Base-by-base conservation (phyloP, 106 monocot species). In the Phalaenopsis aphrodite region DNA sequence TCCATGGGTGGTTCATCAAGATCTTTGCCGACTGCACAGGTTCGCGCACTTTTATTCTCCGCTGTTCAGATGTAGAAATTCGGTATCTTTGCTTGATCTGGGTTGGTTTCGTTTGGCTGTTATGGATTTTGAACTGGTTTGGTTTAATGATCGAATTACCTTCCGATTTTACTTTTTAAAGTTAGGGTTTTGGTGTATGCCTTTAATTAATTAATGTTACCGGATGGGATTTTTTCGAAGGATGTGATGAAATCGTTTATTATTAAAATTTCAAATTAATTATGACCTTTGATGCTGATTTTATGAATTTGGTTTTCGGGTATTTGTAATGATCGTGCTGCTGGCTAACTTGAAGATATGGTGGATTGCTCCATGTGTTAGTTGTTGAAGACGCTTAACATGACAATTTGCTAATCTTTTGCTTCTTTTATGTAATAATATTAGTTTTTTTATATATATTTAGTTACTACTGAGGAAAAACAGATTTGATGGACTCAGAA, bases 1-100 rank as follows among this genome's bases (percentile, higher is more conserved):
- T 96, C 39, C 95, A 96, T 79, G 85, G 93, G 30, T 96, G 95
- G 95, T 91, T 96, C 87, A 83, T 95, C 85, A 89, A 89, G 88
- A 48, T 83, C 85, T 71, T 68, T 41, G 91, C 95, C 14, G 36
- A 83, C 8, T 79, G 84, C 81, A 46, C 78, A 85, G 95, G 95
- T 90, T 21, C 56, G 41, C 57, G 57, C 1, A 16, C 24, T 24
- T 8, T 65, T 65, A 6, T 24, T 65, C 64, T 71, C 38, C 38
- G 11, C 15, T 9, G 71, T 15, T 71, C 12, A 14, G 71, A 1
- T 39, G 15, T 71, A 5, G 12, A 71, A 71, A 71, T 9, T 41
- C 36, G 2, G 71, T 38, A 71, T 71, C 69, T 37, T 37, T 69
- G 69, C 11, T 69, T 69, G 69, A 38, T 69, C 37, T 69, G 71